Evolutionary conservation across 2,329 filamentous ascomycete species (phyloP).

Genomic region (Trichoderma simmonsii): DNA sequence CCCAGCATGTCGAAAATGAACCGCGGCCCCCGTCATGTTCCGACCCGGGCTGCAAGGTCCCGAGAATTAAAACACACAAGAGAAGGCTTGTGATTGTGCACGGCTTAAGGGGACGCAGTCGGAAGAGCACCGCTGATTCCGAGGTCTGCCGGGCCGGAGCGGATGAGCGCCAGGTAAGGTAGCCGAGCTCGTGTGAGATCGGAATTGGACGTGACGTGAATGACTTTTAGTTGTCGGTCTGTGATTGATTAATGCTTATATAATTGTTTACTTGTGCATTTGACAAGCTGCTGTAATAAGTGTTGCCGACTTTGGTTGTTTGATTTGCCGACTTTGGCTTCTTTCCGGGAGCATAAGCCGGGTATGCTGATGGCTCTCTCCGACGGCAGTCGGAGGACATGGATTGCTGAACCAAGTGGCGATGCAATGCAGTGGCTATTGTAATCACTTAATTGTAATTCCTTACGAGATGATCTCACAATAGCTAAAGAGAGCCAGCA

Average conservation of each 20-base stretch:
- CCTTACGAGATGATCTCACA: not conserved
- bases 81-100: constrained; percentile 10
- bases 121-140: constrained; percentile 6
- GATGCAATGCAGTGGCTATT: not conserved
- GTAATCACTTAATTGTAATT: not conserved
- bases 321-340: not conserved
- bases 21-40: constrained; percentile 13
- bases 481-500: not conserved
- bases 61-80: not conserved
- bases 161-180: not conserved
- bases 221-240: not conserved
- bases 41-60: not conserved
- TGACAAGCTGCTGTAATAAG: not conserved
- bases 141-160: constrained; percentile 17
- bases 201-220: not conserved
- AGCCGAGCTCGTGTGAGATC: constrained; percentile 9
- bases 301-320: not conserved
- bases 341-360: not conserved
- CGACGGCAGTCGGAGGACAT: not conserved
- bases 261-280: not conserved
- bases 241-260: not conserved
- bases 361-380: not conserved
- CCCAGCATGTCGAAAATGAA: not conserved
- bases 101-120: not conserved
- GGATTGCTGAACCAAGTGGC: not conserved